phyloP scores from a whole-genome alignment of 2,329 filamentous ascomycete genomes.

The Phoma sp. region DNA sequence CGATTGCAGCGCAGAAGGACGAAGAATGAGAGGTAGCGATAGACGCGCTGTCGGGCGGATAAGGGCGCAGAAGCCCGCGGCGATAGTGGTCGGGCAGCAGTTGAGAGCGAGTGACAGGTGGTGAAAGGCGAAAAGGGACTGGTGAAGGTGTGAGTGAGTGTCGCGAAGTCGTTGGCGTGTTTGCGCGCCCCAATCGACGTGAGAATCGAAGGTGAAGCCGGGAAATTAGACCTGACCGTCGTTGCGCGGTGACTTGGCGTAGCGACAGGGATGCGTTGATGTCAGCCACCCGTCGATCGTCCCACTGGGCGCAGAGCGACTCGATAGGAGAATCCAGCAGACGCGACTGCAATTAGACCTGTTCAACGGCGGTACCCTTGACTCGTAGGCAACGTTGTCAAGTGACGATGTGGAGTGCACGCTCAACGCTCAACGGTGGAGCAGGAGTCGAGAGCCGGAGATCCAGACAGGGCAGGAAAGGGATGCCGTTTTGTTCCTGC shows the following conservation, averaged over 20 bases:
- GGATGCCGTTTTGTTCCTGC: slow-evolving; percentile 13
- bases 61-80: slow-evolving; percentile 29
- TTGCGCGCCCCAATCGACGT: slow-evolving; percentile 33
- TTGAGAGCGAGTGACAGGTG: slow-evolving; percentile 27
- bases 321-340: slow-evolving; percentile 1
- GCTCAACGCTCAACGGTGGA: slow-evolving; percentile 1
- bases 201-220: slow-evolving; percentile 40
- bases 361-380: slow-evolving; percentile 7
- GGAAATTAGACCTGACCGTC: slow-evolving; percentile 16
- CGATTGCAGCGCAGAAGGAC: slow-evolving; percentile 22
- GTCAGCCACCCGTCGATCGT: slow-evolving; percentile 18
- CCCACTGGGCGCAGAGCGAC: slow-evolving; percentile 7
- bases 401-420: slow-evolving; percentile 10
- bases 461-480: slow-evolving; percentile 18
- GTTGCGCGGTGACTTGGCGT: slow-evolving; percentile 42
- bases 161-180: slow-evolving; percentile 22
- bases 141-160: slow-evolving; percentile 12
- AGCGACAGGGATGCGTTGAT: slow-evolving; percentile 20
- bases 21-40: slow-evolving; percentile 30
- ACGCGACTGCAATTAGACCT: slow-evolving; percentile 1
- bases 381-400: slow-evolving; percentile 6
- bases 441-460: slow-evolving; percentile 15
- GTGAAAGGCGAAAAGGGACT: slow-evolving; percentile 7
- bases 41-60: slow-evolving; percentile 18
- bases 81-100: slow-evolving; percentile 15